Conservation (phyloP, 306 rosid species). For the Aeschynomene evenia region DNA sequence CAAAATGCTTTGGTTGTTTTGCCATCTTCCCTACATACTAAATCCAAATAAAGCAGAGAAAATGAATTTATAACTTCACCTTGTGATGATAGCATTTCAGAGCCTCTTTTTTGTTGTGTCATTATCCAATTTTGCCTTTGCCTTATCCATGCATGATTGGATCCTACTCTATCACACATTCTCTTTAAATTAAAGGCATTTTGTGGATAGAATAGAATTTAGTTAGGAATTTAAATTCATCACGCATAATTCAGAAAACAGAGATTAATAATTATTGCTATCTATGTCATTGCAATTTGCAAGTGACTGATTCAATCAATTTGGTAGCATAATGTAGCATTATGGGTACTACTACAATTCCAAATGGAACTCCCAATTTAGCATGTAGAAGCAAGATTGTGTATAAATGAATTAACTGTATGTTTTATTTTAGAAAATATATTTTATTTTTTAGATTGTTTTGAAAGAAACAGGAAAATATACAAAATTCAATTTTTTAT, state of each 20-base stretch:
- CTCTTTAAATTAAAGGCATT: not conserved
- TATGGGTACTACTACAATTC: not conserved
- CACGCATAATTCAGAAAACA: not conserved
- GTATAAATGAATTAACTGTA: too few species aligned
- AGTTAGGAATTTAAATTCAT: conserved; percentile 22
- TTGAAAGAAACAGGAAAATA: too few species aligned
- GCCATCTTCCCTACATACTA: conserved; percentile 26
- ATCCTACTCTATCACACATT: conserved; percentile 16
- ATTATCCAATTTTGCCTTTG: conserved; percentile 14
- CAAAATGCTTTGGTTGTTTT: conserved; percentile 22
- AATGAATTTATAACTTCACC: conserved; percentile 3
- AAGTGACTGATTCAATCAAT: not conserved
- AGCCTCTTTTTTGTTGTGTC: conserved; percentile 21
- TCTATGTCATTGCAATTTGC: conserved; percentile 12
- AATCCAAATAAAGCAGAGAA: conserved; percentile 26
- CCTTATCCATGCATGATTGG: conserved; percentile 34
- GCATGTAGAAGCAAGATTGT: not conserved
- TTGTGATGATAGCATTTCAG: not conserved
- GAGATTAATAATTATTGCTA: not conserved
- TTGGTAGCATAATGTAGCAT: not conserved
- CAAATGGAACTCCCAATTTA: not conserved
- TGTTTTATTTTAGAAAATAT: too few species aligned
- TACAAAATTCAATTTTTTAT: too few species aligned
- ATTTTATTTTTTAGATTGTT: too few species aligned
- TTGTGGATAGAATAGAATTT: conserved; percentile 34